Conservation (phyloP, 441 rosid species). For the Adansonia madagascariensis region DNA sequence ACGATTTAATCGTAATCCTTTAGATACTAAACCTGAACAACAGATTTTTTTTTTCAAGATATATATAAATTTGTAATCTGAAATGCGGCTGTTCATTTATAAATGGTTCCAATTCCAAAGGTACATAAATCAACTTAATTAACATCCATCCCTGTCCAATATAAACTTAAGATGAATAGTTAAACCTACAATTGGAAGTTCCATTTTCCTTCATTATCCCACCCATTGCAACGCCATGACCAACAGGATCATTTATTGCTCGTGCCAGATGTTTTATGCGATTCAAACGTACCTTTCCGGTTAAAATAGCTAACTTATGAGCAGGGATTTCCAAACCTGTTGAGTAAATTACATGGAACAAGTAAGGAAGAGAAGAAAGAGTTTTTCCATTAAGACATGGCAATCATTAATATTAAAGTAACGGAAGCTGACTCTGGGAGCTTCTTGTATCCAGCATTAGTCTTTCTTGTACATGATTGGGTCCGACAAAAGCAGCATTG, state of each 20-base stretch:
- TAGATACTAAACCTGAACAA: conserved; percentile 54
- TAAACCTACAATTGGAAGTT: conserved; percentile 53
- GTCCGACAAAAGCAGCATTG: conserved; percentile 31
- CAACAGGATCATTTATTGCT: conserved; percentile 44
- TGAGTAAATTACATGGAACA: conserved; percentile 20
- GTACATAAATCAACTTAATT: neutral
- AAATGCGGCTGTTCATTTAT: neutral
- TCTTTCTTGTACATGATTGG: conserved; percentile 36
- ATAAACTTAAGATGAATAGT: neutral
- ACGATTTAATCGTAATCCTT: conserved; percentile 69
- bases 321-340: conserved; percentile 65
- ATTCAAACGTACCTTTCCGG: conserved; percentile 61
- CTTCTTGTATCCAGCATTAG: conserved; percentile 32
- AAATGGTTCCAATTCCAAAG: neutral
- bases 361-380: neutral
- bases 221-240: conserved; percentile 32
- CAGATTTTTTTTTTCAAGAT: neutral
- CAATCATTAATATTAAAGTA: neutral
- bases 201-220: conserved; percentile 36
- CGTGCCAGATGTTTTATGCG: conserved; percentile 83
- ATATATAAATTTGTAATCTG: neutral
- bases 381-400: neutral
- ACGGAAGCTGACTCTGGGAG: conserved; percentile 40
- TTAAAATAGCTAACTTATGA: conserved; percentile 49
- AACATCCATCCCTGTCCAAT: neutral